Conservation (phyloP, 345 rosid genomes). For the Limnanthes douglasii region DNA sequence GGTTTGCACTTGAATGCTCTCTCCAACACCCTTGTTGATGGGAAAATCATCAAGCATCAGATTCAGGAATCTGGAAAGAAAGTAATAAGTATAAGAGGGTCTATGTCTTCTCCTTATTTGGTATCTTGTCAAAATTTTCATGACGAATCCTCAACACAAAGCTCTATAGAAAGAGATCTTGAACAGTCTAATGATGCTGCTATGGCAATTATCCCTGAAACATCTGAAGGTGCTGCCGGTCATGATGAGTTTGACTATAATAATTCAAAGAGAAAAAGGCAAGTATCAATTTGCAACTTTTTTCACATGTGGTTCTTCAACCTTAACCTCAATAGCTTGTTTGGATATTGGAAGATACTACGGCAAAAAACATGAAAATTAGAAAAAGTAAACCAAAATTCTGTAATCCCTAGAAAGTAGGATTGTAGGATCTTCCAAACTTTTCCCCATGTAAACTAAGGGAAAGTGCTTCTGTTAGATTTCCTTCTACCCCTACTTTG, state of each 20-base stretch:
- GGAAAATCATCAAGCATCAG: constrained; percentile 10
- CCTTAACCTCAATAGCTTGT: neutral
- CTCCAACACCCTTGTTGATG: constrained; percentile 14
- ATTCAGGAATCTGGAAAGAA: constrained; percentile 16
- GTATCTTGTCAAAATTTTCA: constrained; percentile 5
- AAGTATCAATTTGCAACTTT: constrained; percentile 4
- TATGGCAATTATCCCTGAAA: constrained; percentile 18
- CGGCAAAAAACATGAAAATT: no score
- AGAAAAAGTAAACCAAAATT: no score
- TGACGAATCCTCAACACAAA: constrained; percentile 11
- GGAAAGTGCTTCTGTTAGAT: no score
- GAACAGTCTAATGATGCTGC: constrained; percentile 13
- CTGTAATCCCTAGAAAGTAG: no score
- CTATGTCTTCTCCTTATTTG: constrained; percentile 9
- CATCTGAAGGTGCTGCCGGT: constrained; percentile 11
- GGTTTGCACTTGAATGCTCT: constrained; percentile 57
- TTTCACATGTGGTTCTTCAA: neutral
- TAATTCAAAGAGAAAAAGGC: constrained; percentile 30
- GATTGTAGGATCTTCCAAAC: no score
- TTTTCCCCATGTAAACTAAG: no score
- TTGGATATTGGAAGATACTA: no score
- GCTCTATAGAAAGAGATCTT: constrained; percentile 15
- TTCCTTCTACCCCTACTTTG: no score
- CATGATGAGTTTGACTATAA: constrained; percentile 12
- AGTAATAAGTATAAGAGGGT: constrained; percentile 8